A percentile compares a stretch with the other conserved stretches of the same genome.
Conservation (phyloP, 2,329 filamentous ascomycete species). For the Fusarium pseudoanthophilum region DNA sequence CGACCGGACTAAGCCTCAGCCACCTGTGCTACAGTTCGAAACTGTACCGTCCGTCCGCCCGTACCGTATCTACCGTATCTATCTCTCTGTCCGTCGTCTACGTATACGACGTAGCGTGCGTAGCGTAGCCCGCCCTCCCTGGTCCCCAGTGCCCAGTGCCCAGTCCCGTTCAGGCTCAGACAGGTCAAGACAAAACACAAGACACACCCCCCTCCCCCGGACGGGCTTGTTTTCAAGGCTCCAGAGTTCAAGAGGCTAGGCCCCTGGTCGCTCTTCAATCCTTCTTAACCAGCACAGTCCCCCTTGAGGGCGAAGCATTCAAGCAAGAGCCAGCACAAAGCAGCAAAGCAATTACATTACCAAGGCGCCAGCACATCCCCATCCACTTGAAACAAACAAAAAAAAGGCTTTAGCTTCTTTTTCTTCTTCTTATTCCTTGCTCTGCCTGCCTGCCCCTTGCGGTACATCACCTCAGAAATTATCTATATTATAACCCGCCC, state of each 20-base stretch:
- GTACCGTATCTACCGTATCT: neutral
- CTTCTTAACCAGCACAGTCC: conserved; percentile 30
- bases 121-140: neutral
- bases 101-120: neutral
- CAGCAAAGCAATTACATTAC: conserved; percentile 12
- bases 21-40: conserved; percentile 28
- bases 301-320: conserved; percentile 30
- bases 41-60: neutral
- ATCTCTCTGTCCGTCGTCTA: neutral
- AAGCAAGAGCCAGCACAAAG: conserved; percentile 8
- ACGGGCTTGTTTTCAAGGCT: conserved; percentile 32
- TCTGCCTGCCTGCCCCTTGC: neutral
- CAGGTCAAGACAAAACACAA: neutral
- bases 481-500: conserved; percentile 38
- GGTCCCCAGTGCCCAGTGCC: neutral
- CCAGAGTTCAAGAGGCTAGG: conserved; percentile 32
- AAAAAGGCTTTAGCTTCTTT: conserved; percentile 27
- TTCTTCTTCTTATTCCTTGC: neutral
- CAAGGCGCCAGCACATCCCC: conserved; percentile 34
- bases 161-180: conserved; percentile 6
- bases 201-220: conserved; percentile 23
- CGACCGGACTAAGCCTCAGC: conserved; percentile 44
- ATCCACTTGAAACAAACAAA: conserved; percentile 29
- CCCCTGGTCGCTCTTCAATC: conserved; percentile 27
- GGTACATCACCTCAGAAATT: conserved; percentile 21